These are phyloP conservation scores for Sedum album DNA, from an alignment of 164 flowering plant species.

Conservation along the genomic window DNA sequence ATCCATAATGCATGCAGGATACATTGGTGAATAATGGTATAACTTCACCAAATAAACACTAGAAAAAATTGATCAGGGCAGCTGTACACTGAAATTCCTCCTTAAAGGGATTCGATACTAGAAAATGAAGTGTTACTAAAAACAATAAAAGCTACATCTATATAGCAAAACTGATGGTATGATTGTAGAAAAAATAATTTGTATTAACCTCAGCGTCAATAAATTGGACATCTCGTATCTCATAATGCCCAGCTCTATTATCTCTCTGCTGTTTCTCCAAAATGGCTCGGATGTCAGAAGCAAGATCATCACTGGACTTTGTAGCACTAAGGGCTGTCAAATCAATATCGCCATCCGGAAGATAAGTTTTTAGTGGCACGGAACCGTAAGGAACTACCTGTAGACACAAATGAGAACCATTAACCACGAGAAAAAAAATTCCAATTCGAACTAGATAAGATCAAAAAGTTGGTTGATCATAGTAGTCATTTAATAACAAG, in stretches of 20 bases:
- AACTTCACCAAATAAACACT: no score
- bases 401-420: no score
- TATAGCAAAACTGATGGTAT: background rate
- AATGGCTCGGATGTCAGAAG: slow-evolving; percentile 19
- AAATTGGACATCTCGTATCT: slow-evolving; percentile 30
- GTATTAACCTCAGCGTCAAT: slow-evolving; percentile 38
- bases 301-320: slow-evolving; percentile 23
- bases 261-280: slow-evolving; percentile 17
- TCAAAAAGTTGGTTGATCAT: no score
- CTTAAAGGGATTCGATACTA: no score
- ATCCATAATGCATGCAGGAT: no score
- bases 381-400: slow-evolving; percentile 47
- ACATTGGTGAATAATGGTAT: no score
- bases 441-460: no score
- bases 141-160: background rate
- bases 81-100: no score
- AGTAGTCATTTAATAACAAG: no score
- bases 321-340: slow-evolving; percentile 25
- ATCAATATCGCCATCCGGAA: slow-evolving; percentile 52
- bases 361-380: slow-evolving; percentile 41
- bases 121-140: no score
- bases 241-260: slow-evolving; percentile 18
- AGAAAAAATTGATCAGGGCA: no score
- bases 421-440: no score
- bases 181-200: background rate